phyloP scores from a whole-genome alignment of 768 basidiomycete species.

The Suillus hirtellus region DNA sequence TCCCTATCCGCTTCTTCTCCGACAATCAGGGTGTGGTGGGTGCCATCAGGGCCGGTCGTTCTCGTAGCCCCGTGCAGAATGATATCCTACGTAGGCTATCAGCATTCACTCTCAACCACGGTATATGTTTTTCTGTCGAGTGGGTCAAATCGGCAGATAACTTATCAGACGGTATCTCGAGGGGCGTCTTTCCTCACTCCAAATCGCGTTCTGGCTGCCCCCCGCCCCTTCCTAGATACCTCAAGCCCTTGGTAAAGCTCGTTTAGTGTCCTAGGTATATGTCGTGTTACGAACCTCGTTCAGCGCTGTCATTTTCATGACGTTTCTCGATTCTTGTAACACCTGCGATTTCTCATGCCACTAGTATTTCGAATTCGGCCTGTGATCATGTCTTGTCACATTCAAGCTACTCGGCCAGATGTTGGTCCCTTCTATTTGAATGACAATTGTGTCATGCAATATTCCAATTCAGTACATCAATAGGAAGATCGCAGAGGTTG shows the following conservation, averaged over 20 bases:
- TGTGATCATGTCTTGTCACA: background rate
- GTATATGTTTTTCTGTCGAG: background rate
- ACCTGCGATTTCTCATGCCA: background rate
- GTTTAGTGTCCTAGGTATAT: background rate
- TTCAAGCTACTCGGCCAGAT: background rate
- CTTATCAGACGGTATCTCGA: background rate
- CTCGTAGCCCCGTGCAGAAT: background rate
- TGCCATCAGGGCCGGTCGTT: background rate
- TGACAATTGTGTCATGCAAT: background rate
- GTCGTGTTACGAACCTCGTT: background rate
- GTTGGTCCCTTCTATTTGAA: background rate
- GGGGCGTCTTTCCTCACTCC: background rate
- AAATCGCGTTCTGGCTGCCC: background rate
- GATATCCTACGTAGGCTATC: background rate
- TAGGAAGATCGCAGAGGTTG: no score
- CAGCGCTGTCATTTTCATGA: background rate
- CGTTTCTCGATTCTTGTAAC: background rate
- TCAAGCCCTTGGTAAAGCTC: background rate
- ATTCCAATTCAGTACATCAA: no score
- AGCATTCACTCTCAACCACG: background rate
- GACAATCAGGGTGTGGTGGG: background rate
- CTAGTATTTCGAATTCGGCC: background rate
- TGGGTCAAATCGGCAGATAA: background rate
- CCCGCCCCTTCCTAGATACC: background rate
- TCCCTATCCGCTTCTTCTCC: background rate